phyloP scores from a whole-genome alignment of 805 yeast species.

The Nakazawaea ambrosiae region DNA sequence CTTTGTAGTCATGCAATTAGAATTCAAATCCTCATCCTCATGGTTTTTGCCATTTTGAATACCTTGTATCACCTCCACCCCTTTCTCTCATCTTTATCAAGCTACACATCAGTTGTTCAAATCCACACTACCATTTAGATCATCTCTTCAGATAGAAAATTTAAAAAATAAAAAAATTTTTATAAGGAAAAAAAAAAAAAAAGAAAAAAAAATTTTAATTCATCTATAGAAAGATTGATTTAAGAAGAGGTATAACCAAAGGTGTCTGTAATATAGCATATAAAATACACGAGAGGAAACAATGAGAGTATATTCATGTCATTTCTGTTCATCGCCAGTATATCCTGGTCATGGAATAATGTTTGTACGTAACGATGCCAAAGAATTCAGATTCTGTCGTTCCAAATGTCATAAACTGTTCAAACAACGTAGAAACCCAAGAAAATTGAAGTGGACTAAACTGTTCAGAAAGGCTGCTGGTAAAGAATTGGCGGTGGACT shows the following conservation, averaged over 20 bases:
- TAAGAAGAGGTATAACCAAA: too few relatives aligned
- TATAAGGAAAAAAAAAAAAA: constrained; percentile 2
- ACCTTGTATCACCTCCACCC: too few relatives aligned
- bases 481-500: constrained; percentile 95
- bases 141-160: too few relatives aligned
- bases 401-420: constrained; percentile 96
- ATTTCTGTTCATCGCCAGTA: constrained; percentile 95
- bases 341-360: constrained; percentile 93
- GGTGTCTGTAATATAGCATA: too few relatives aligned
- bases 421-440: constrained; percentile 97
- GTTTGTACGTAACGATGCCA: constrained; percentile 97
- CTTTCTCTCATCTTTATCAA: too few relatives aligned
- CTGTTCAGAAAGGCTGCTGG: constrained; percentile 99
- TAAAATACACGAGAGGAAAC: too few relatives aligned
- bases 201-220: background rate
- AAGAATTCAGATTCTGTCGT: constrained; percentile 95
- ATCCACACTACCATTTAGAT: too few relatives aligned
- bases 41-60: too few relatives aligned
- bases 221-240: background rate
- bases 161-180: too few relatives aligned
- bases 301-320: constrained; percentile 91
- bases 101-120: too few relatives aligned
- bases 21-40: too few relatives aligned
- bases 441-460: constrained; percentile 97
- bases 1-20: too few relatives aligned